These are phyloP conservation scores for Trichoderma atroviride DNA, from an alignment of 2,329 filamentous ascomycete species.

Conservation along the genomic window DNA sequence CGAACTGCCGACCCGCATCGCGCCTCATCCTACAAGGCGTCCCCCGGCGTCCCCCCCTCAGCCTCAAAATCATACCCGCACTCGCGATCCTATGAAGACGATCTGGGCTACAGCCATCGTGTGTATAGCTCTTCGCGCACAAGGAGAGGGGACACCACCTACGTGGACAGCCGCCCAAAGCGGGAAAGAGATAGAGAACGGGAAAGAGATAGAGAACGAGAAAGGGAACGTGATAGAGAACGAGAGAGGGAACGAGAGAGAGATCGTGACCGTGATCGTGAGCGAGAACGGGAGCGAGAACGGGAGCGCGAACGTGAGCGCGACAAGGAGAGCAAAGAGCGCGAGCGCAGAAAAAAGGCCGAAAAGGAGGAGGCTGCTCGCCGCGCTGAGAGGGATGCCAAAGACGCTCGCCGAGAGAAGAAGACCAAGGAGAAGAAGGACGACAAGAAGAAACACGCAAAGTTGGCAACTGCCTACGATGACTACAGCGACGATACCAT, in stretches of 20 bases:
- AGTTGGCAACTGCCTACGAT: slow-evolving; percentile 38
- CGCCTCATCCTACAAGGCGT: slow-evolving; percentile 45
- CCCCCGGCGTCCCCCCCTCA: slow-evolving; percentile 37
- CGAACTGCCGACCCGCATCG: slow-evolving; percentile 53
- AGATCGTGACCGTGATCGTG: slow-evolving; percentile 43
- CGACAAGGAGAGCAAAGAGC: slow-evolving; percentile 30
- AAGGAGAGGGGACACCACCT: slow-evolving; percentile 52
- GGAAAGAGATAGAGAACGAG: slow-evolving; percentile 40
- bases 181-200: slow-evolving; percentile 45
- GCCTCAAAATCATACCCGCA: slow-evolving; percentile 40
- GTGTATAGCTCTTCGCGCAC: slow-evolving; percentile 41
- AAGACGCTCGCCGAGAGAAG: slow-evolving; percentile 42
- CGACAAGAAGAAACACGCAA: slow-evolving; percentile 42
- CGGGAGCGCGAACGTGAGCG: slow-evolving; percentile 35
- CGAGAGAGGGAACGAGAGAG: slow-evolving; percentile 36
- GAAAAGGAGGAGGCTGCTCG: slow-evolving; percentile 32
- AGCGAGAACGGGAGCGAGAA: slow-evolving; percentile 29
- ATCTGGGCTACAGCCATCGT: slow-evolving; percentile 42
- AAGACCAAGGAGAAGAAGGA: slow-evolving; percentile 42
- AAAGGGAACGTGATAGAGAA: slow-evolving; percentile 30
- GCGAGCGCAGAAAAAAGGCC: slow-evolving; percentile 31
- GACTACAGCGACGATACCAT: slow-evolving; percentile 38
- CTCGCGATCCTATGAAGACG: slow-evolving; percentile 53
- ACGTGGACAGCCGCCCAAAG: slow-evolving; percentile 50
- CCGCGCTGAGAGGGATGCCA: slow-evolving; percentile 39